Evolutionary conservation across 352 stramenopile species (phyloP), one percentile per base, ranked within the genome.

Genomic region (Pythium phragmitis): DNA sequence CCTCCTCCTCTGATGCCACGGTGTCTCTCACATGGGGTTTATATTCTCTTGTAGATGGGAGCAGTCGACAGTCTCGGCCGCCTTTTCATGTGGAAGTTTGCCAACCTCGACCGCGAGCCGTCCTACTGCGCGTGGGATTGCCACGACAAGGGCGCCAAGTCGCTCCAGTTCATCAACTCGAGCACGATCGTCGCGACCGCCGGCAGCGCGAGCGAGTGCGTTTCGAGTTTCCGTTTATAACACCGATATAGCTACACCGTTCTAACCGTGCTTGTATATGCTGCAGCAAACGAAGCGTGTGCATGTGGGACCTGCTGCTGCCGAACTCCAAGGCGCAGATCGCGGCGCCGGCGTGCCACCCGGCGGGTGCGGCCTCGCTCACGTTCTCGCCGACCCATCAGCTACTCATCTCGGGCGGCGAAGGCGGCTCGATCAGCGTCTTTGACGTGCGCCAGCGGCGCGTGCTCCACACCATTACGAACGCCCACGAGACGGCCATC

Each of bases 371-470:
- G 14, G 85, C 84, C 1, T 86, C 86, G 4, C 65, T 96, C 8
- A 77, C 77, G 2, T 96, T 94, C 67, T 94, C 87, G 8, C 78
- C 82, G 4, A 79, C 70, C 0, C 86, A 94, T 45, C 87, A 96
- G 63, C 67, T 96, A 19, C 65, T 96, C 19, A 89, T 96, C 45
- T 94, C 87, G 6, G 87, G 87, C 19, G 87, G 87, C 4, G 74
- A 91, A 26, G 78, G 85, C 33, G 87, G 87, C 17, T 81, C 80
- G 6, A 80, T 96, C 66, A 94, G 72, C 48, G 85, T 94, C 34
- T 96, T 96, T 55, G 87, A 96, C 48, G 85, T 96, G 50, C 85
- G 87, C 0, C 87, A 92, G 57, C 85, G 85, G n/a, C 82, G 87
- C n/a, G 73, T 94, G 50, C 69, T 96, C 43, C 85, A 96, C 57